These are phyloP conservation scores for Acidomyces sp. DNA, from an alignment of 495 filamentous ascomycete genomes.

Conservation along the genomic window DNA sequence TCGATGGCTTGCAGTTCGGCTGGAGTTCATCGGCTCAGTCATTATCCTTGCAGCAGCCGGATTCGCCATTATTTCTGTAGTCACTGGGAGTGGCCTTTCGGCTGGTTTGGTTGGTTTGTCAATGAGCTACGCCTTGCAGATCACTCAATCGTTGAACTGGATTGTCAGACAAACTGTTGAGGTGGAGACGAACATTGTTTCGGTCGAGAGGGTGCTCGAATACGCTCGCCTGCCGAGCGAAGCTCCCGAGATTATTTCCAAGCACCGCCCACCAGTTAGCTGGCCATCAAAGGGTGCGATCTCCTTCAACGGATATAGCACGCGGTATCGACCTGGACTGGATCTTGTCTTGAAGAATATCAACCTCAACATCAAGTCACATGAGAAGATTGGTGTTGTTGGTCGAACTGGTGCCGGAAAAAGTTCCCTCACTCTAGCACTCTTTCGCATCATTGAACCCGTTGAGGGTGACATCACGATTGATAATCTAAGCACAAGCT, in stretches of 20 bases:
- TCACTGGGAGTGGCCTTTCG: slow-evolving; percentile 51
- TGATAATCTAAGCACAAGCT: slow-evolving; percentile 76
- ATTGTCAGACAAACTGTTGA: slow-evolving; percentile 98
- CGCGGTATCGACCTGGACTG: slow-evolving; percentile 76
- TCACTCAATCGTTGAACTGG: slow-evolving; percentile 98
- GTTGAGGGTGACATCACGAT: slow-evolving; percentile 70
- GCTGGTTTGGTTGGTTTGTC: slow-evolving; percentile 79
- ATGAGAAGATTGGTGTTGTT: slow-evolving; percentile 93
- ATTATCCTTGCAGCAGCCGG: slow-evolving; percentile 82
- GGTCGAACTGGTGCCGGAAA: slow-evolving; percentile 95
- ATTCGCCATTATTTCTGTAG: slow-evolving; percentile 69
- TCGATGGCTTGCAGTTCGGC: slow-evolving; percentile 85
- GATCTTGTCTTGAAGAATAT: slow-evolving; percentile 74
- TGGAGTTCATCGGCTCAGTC: slow-evolving; percentile 92
- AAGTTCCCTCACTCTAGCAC: slow-evolving; percentile 80
- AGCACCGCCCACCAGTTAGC: slow-evolving; percentile 70
- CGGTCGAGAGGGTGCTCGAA: slow-evolving; percentile 93
- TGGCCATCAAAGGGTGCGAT: slow-evolving; percentile 91
- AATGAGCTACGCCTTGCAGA: slow-evolving; percentile 95
- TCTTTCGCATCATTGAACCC: slow-evolving; percentile 94
- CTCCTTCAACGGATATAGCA: slow-evolving; percentile 86
- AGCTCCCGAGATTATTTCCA: slow-evolving; percentile 84
- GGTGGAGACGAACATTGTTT: slow-evolving; percentile 98
- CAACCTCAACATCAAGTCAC: slow-evolving; percentile 70
- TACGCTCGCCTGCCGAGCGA: slow-evolving; percentile 90